These are phyloP conservation scores for Dactylellina sp. DNA, from an alignment of 2,329 filamentous ascomycete species.

Conservation along the genomic window DNA sequence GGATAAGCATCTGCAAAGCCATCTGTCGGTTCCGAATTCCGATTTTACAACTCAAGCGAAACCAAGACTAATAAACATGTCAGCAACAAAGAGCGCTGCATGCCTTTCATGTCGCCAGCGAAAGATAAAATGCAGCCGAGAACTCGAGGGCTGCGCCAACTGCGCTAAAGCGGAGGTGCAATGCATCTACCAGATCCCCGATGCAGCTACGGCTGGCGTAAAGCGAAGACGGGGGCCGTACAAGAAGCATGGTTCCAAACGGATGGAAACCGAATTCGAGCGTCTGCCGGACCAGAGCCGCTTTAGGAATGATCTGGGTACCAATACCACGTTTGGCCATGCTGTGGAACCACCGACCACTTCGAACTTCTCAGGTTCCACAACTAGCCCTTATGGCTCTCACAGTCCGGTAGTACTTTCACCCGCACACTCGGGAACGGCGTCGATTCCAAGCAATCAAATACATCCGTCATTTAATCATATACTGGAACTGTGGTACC, in stretches of 20 bases:
- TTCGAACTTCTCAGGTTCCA: neutral
- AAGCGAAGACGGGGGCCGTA: constrained; percentile 17
- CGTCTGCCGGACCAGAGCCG: neutral
- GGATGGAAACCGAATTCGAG: neutral
- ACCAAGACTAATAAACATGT: constrained; percentile 2
- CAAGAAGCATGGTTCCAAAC: constrained; percentile 10
- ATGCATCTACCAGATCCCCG: constrained; percentile 18
- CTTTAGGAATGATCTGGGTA: neutral
- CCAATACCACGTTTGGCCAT: neutral
- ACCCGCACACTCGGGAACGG: neutral
- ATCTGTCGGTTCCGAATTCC: no score
- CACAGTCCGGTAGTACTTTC: neutral
- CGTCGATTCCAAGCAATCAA: neutral
- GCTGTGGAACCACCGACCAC: neutral
- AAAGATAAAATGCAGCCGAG: constrained; percentile 20
- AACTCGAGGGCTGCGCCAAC: constrained; percentile 10
- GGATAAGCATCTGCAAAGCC: no score
- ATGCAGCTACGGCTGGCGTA: neutral
- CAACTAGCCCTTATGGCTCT: neutral
- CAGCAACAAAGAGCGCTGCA: constrained; percentile 8
- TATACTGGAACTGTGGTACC: constrained; percentile 17
- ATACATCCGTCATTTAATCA: constrained; percentile 2
- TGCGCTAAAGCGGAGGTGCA: constrained; percentile 2
- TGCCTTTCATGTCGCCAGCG: constrained; percentile 9
- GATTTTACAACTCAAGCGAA: no score